Evolutionary conservation across 1,284 basidiomycete species (phyloP).

Genomic region (Stereum hirsutum): DNA sequence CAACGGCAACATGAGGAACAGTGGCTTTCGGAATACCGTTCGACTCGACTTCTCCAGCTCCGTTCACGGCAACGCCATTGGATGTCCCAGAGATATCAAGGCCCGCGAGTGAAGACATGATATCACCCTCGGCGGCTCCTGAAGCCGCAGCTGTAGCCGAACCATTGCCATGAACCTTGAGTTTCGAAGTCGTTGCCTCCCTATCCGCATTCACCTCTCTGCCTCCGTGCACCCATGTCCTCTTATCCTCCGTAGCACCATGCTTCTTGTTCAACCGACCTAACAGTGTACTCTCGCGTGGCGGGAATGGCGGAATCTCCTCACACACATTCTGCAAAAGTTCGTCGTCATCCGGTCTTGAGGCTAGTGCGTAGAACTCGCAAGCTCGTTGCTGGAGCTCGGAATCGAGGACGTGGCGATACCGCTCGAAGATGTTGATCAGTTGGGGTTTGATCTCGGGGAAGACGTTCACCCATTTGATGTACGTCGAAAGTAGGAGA

Average conservation of each 20-base stretch:
- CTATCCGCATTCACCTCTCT: conserved; percentile 84
- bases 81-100: conserved; percentile 58
- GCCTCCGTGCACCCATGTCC: conserved; percentile 93
- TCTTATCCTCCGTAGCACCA: conserved; percentile 85
- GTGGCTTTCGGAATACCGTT: conserved; percentile 19
- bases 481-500: conserved; percentile 91
- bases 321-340: conserved; percentile 92
- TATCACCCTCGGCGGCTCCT: conserved; percentile 41
- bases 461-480: conserved; percentile 99
- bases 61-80: conserved; percentile 12
- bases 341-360: conserved; percentile 80
- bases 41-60: not conserved
- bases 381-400: conserved; percentile 98
- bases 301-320: conserved; percentile 98
- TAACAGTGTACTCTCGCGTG: conserved; percentile 85
- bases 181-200: conserved; percentile 42
- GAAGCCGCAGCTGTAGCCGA: conserved; percentile 13
- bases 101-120: conserved; percentile 74
- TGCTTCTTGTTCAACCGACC: conserved; percentile 84
- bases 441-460: conserved; percentile 96
- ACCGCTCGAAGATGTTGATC: conserved; percentile 94
- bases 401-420: conserved; percentile 94
- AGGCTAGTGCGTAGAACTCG: conserved; percentile 87
- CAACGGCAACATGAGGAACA: conserved; percentile 43
- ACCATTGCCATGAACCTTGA: conserved; percentile 26